Evolutionary conservation across 176 grass and related monocot species (phyloP).

Genomic region (Dendrocalamus sinicus): DNA sequence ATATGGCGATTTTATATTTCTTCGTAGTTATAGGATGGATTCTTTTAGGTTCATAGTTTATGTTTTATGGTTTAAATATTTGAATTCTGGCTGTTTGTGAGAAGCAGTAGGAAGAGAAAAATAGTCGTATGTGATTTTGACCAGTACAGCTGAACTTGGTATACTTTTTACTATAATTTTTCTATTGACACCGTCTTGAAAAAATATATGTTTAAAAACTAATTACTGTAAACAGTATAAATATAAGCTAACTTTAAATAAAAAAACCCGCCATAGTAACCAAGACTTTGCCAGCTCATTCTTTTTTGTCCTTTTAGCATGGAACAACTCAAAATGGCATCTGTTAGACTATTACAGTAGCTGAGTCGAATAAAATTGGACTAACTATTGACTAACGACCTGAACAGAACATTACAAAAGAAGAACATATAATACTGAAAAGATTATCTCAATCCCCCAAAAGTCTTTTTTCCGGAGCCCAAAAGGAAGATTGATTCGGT

Average conservation of each 20-base stretch:
- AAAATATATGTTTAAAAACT: too few relatives aligned
- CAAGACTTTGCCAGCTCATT: neutral
- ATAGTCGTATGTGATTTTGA: too few relatives aligned
- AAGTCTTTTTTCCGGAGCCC: neutral
- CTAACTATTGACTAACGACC: neutral
- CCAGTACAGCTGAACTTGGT: too few relatives aligned
- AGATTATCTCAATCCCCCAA: neutral
- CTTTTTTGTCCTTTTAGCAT: neutral
- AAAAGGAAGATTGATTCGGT: conserved; percentile 24
- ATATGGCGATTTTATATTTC: neutral
- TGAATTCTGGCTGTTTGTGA: too few relatives aligned
- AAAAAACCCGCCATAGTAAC: neutral
- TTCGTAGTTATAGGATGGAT: neutral
- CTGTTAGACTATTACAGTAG: neutral
- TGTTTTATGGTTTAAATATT: too few relatives aligned
- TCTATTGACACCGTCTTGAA: too few relatives aligned
- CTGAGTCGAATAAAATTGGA: neutral
- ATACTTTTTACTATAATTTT: too few relatives aligned
- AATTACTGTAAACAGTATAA: too few relatives aligned
- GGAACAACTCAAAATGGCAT: conserved; percentile 12
- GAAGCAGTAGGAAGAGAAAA: too few relatives aligned
- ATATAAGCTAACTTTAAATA: too few relatives aligned
- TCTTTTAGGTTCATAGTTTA: too few relatives aligned
- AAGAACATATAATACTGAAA: conserved; percentile 5
- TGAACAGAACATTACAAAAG: neutral